Conservation (phyloP, 2,329 filamentous ascomycete species). For the Boeremia lycopersici region DNA sequence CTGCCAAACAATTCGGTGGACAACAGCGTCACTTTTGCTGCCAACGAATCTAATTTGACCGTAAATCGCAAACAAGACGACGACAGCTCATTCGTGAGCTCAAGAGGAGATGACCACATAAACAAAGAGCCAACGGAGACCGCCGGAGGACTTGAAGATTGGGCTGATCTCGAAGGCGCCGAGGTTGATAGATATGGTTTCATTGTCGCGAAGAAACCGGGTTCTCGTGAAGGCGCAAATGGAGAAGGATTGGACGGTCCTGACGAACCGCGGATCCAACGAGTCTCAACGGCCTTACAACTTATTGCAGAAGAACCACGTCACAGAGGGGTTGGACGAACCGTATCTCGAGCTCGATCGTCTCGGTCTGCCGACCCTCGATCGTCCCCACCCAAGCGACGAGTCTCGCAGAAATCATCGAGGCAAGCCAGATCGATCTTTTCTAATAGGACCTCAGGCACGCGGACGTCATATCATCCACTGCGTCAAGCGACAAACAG, state of each 20-base stretch:
- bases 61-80: conserved; percentile 33
- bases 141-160: conserved; percentile 69
- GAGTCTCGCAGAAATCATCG: conserved; percentile 50
- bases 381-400: conserved; percentile 48
- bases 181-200: conserved; percentile 71
- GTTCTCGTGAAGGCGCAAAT: conserved; percentile 39
- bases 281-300: conserved; percentile 65
- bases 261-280: conserved; percentile 54
- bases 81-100: conserved; percentile 37
- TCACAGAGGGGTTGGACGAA: conserved; percentile 58
- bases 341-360: conserved; percentile 55
- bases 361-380: conserved; percentile 46
- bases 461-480: conserved; percentile 45
- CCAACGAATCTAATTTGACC: conserved; percentile 37
- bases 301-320: conserved; percentile 62
- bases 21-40: conserved; percentile 29
- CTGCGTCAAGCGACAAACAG: conserved; percentile 61
- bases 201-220: conserved; percentile 55
- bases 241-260: conserved; percentile 37
- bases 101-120: conserved; percentile 41
- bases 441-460: conserved; percentile 50
- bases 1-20: conserved; percentile 21
- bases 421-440: conserved; percentile 50
- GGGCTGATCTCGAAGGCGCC: conserved; percentile 63
- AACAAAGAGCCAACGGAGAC: conserved; percentile 61